Evolutionary conservation across 768 basidiomycete species (phyloP).

Genomic region (Gymnopilus dilepis): DNA sequence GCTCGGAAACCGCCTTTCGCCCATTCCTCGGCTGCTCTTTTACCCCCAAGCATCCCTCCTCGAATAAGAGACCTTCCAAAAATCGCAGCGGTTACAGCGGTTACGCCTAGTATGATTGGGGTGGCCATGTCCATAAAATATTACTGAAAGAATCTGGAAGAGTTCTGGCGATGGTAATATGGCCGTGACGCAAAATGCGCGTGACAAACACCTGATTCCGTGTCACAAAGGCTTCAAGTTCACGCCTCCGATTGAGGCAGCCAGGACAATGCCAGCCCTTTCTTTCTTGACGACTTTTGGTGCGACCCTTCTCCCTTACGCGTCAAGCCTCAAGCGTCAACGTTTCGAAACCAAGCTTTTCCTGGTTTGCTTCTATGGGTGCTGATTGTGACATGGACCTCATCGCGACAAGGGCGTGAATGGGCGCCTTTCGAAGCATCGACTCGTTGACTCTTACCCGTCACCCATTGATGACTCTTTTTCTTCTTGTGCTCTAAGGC

Average conservation of each 20-base stretch:
- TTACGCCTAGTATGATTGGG: slow-evolving; percentile 75
- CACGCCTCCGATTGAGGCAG: too few relatives aligned
- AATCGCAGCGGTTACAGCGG: slow-evolving; percentile 77
- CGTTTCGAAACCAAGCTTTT: too few relatives aligned
- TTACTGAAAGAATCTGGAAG: background rate
- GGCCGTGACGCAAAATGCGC: background rate
- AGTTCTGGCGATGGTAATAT: background rate
- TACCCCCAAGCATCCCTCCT: slow-evolving; percentile 62
- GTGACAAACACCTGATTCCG: too few relatives aligned
- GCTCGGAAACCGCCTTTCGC: slow-evolving; percentile 91
- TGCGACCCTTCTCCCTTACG: too few relatives aligned
- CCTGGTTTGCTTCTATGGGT: too few relatives aligned
- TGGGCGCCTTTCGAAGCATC: background rate
- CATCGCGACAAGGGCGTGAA: background rate
- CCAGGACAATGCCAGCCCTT: too few relatives aligned
- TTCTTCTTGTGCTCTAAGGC: too few relatives aligned
- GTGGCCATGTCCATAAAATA: slow-evolving; percentile 64
- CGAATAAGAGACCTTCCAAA: slow-evolving; percentile 75
- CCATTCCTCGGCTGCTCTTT: slow-evolving; percentile 79
- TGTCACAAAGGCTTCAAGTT: too few relatives aligned
- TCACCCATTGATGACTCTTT: too few relatives aligned
- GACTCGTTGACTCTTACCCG: background rate
- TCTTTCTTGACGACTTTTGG: too few relatives aligned
- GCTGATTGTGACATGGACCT: background rate
- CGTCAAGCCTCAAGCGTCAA: too few relatives aligned